phyloP scores from a whole-genome alignment of 805 yeast genomes.

The Clavispora vitiphila region DNA sequence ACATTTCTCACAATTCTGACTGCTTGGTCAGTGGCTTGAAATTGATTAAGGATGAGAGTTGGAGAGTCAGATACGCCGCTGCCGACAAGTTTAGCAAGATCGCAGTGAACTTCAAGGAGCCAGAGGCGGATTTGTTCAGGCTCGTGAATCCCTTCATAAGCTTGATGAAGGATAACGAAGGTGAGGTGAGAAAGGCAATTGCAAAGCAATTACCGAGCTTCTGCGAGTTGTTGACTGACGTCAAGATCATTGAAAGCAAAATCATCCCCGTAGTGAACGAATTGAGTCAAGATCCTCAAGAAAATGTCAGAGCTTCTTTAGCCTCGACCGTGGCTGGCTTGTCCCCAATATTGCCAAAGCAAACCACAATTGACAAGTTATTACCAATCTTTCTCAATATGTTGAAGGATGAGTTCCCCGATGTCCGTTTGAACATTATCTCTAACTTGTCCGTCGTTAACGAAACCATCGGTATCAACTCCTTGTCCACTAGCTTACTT shows the following conservation, averaged over 20 bases:
- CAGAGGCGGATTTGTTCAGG: conserved; percentile 51
- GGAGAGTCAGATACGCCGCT: conserved; percentile 98
- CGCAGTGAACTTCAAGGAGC: conserved; percentile 57
- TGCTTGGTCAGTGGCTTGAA: conserved; percentile 61
- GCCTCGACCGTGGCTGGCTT: conserved; percentile 84
- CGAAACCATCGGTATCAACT: conserved; percentile 88
- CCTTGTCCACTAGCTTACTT: conserved; percentile 76
- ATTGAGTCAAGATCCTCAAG: conserved; percentile 85
- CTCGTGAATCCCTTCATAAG: conserved; percentile 67
- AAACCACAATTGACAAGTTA: conserved; percentile 72
- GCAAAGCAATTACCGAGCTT: conserved; percentile 86
- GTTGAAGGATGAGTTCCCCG: conserved; percentile 96
- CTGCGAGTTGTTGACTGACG: conserved; percentile 44
- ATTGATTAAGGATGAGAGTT: conserved; percentile 81
- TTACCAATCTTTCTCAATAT: conserved; percentile 86
- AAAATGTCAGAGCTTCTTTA: conserved; percentile 86
- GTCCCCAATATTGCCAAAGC: conserved; percentile 81
- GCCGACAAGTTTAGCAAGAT: conserved; percentile 86
- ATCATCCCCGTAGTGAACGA: conserved; percentile 80
- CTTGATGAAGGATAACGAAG: conserved; percentile 87
- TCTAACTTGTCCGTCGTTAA: conserved; percentile 88
- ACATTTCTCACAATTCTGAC: conserved; percentile 55
- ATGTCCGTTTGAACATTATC: conserved; percentile 90
- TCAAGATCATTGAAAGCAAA: conserved; percentile 53
- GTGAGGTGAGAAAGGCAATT: conserved; percentile 91